Base-by-base conservation (phyloP, 108 stramenopile species). In the Nitzschia sp. region DNA sequence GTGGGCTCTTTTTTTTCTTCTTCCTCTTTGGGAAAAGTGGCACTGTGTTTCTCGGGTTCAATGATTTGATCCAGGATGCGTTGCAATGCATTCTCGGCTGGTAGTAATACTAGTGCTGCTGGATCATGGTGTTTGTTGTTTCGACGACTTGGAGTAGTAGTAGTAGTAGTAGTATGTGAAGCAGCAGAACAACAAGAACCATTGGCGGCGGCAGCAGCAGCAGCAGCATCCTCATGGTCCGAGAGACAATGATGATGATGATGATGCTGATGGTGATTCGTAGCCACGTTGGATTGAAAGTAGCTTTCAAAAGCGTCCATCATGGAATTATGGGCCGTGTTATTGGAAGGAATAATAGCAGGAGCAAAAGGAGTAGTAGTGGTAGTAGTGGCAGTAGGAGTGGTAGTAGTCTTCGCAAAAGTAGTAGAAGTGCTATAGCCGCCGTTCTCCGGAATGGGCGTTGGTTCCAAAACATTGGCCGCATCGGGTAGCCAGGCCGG, bases 31-130 rank as follows among this genome's bases (percentile, higher is more conserved):
- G 38, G 9, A 41, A 9, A 6, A 1, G 57, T 32, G 30, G 57
- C 17, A 44, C 32, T 29, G n/a, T n/a, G n/a, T n/a, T n/a, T n/a
- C 0, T 15, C 64, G 1, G 46, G 46, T 48, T 29, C 47, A 32
- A 65, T 48, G 32, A 65, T 31, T 13, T 53, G 38, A 28, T 65
- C 64, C 50, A 65, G 34, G n/a, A 65, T 52, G 8, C 64, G 64
- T 30, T 65, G 9, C 48, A 65, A 34, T 26, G 64, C 64, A 50
- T 53, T 53, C 47, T n/a, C 47, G 4, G 9, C 19, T 21, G 19
- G 21, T 21, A n/a, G 9, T 5, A 21, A 21, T 19, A 21, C 4
- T 19, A 1, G 23, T 44, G 60, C 36, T 1, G 13, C 56, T n/a
- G 57, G 2, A 32, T 1, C 57, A 32, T 17, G 32, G 9, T 61